Evolutionary conservation across 1,284 basidiomycete genomes (phyloP).

Genomic region (Dichomitus squalens): DNA sequence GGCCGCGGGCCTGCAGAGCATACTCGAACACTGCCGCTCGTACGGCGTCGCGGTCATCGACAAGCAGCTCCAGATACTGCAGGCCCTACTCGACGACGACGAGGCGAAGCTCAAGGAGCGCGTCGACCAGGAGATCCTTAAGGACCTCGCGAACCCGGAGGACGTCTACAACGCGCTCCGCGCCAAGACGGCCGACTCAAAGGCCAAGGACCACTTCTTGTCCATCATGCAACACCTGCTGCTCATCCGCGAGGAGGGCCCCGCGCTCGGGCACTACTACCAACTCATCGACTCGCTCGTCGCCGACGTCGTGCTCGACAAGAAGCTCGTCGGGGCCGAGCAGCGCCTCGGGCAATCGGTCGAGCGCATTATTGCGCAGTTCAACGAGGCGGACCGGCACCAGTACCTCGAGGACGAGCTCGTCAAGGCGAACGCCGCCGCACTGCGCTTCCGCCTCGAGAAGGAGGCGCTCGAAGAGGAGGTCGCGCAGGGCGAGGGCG

Average conservation of each 20-base stretch:
- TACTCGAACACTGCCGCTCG: slow-evolving; percentile 72
- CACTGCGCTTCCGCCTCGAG: slow-evolving; percentile 67
- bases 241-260: slow-evolving; percentile 88
- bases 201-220: slow-evolving; percentile 86
- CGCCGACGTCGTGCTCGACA: slow-evolving; percentile 92
- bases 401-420: slow-evolving; percentile 83
- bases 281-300: slow-evolving; percentile 94
- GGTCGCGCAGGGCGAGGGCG: slow-evolving; percentile 79
- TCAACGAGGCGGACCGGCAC: slow-evolving; percentile 89
- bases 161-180: slow-evolving; percentile 88
- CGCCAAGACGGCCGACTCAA: slow-evolving; percentile 73
- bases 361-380: slow-evolving; percentile 85
- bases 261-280: slow-evolving; percentile 84
- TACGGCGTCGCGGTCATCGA: slow-evolving; percentile 73
- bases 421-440: slow-evolving; percentile 64
- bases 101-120: slow-evolving; percentile 78
- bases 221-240: slow-evolving; percentile 93
- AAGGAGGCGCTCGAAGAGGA: slow-evolving; percentile 82
- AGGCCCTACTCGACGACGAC: slow-evolving; percentile 76
- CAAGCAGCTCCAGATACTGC: slow-evolving; percentile 70
- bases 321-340: slow-evolving; percentile 85
- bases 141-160: slow-evolving; percentile 79
- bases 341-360: slow-evolving; percentile 90
- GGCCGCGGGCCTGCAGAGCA: slow-evolving; percentile 76
- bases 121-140: slow-evolving; percentile 77